Evolutionary conservation across 768 basidiomycete genomes (phyloP).

Genomic region (Calocybe cyanea): DNA sequence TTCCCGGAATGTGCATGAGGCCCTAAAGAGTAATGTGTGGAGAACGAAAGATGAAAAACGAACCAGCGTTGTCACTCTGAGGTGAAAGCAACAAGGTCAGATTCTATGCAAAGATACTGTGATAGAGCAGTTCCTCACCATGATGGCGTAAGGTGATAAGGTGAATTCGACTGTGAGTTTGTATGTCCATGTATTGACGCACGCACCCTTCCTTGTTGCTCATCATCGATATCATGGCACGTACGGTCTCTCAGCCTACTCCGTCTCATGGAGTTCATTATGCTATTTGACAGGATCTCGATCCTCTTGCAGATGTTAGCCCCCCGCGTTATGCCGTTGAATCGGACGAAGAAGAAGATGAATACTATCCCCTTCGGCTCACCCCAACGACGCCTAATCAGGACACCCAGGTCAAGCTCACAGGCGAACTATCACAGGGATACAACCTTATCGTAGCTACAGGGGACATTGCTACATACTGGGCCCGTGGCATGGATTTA

Average conservation of each 20-base stretch:
- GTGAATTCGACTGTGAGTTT: conserved; percentile 15
- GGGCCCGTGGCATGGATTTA: conserved; percentile 49
- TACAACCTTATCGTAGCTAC: conserved; percentile 40
- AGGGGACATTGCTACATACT: conserved; percentile 41
- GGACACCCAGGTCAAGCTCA: conserved; percentile 32
- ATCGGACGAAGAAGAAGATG: conserved; percentile 68
- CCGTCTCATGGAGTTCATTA: too few species aligned
- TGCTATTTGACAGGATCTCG: conserved; percentile 34
- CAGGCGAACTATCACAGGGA: conserved; percentile 27
- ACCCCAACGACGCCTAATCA: conserved; percentile 15
- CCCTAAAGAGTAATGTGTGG: not conserved
- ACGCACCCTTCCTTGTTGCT: not conserved
- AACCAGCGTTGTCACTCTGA: conserved; percentile 40
- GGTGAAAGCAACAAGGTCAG: not conserved
- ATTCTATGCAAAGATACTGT: not conserved
- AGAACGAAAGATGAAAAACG: not conserved
- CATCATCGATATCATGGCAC: not conserved
- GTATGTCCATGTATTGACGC: not conserved
- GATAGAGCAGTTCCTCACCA: conserved; percentile 21
- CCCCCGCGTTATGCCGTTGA: conserved; percentile 63
- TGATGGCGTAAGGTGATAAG: conserved; percentile 19
- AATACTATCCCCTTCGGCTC: conserved; percentile 40
- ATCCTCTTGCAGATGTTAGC: conserved; percentile 52
- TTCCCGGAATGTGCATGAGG: not conserved
- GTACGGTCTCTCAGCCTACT: not conserved